phyloP scores from a whole-genome alignment of 306 rosid species.

The Vicia sativa region DNA sequence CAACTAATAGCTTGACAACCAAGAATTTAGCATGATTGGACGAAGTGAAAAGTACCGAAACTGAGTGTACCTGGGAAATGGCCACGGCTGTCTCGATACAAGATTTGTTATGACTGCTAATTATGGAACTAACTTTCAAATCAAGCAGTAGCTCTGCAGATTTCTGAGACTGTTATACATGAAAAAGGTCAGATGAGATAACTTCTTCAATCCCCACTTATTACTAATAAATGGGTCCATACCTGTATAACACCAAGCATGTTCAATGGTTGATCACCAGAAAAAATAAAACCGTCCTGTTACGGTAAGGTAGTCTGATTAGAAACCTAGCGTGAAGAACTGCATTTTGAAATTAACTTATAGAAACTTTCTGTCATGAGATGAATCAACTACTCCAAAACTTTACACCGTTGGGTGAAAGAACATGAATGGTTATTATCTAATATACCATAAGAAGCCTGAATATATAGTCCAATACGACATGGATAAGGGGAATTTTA shows the following conservation, averaged over 20 bases:
- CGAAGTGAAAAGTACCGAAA: constrained; percentile 26
- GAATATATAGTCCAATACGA: neutral
- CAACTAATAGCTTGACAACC: constrained; percentile 8
- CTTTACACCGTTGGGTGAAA: neutral
- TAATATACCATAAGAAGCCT: neutral
- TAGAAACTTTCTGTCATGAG: neutral
- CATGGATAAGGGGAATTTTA: neutral
- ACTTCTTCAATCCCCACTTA: constrained; percentile 20
- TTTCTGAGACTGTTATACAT: constrained; percentile 81
- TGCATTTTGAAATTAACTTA: constrained; percentile 22
- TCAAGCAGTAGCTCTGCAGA: constrained; percentile 91
- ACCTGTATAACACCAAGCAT: constrained; percentile 93
- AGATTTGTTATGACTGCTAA: constrained; percentile 75
- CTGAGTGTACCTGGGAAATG: constrained; percentile 69
- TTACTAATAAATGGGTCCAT: constrained; percentile 30
- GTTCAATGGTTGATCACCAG: constrained; percentile 69
- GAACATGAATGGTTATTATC: neutral
- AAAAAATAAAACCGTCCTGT: constrained; percentile 56
- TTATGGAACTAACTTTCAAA: constrained; percentile 65
- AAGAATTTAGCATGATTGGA: constrained; percentile 20
- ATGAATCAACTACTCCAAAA: constrained; percentile 12
- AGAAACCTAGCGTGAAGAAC: constrained; percentile 34
- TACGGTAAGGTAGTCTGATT: constrained; percentile 41
- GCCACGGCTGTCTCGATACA: constrained; percentile 69
- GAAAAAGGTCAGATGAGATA: constrained; percentile 48